These are phyloP conservation scores for Capsicum rhomboideum DNA, from an alignment of 257 asterid genomes.

Conservation along the genomic window DNA sequence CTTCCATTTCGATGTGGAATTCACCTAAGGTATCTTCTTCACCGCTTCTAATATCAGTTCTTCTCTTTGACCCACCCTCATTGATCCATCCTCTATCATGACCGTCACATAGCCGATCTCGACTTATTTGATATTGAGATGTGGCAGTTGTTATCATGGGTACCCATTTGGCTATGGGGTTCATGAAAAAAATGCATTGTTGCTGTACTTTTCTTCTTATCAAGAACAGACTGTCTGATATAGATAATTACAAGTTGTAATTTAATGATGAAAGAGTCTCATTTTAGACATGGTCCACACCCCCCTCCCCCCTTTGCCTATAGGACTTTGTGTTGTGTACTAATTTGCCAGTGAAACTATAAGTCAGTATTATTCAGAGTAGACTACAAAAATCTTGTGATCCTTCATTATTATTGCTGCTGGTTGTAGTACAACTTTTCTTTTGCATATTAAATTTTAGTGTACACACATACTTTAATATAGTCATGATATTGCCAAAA, in stretches of 20 bases:
- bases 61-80: neutral
- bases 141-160: neutral
- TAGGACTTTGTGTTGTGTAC: neutral
- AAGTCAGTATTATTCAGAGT: neutral
- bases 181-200: neutral
- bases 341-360: neutral
- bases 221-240: neutral
- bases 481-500: neutral
- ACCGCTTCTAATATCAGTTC: neutral
- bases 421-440: neutral
- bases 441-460: neutral
- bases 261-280: neutral
- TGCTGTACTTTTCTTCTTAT: neutral
- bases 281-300: neutral
- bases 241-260: neutral
- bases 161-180: neutral
- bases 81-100: neutral
- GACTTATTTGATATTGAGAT: neutral
- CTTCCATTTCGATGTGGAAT: neutral
- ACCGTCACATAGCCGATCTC: neutral
- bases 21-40: neutral
- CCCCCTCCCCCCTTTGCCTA: neutral
- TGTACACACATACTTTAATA: neutral
- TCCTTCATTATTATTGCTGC: neutral
- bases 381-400: neutral